Evolutionary conservation across 768 basidiomycete genomes (phyloP).

Genomic region (Floccularia luteovirens): DNA sequence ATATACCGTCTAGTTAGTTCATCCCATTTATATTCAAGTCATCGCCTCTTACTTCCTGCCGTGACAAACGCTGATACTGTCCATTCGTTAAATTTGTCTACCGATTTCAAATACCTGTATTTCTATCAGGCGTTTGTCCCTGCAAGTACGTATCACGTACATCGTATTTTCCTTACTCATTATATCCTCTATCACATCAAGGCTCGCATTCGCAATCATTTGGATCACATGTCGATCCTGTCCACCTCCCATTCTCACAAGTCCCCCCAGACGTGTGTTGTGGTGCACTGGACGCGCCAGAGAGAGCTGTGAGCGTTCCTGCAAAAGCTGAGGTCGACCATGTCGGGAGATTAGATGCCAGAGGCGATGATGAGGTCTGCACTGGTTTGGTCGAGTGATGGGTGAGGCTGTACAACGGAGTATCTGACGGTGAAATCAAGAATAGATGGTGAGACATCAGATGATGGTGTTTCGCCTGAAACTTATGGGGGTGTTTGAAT

Average conservation of each 20-base stretch:
- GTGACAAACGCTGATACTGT: slow-evolving; percentile 95
- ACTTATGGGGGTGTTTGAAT: no score
- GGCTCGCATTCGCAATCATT: slow-evolving; percentile 96
- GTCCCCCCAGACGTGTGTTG: slow-evolving; percentile 63
- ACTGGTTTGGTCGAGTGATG: slow-evolving; percentile 76
- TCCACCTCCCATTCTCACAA: slow-evolving; percentile 66
- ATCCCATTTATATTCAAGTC: not conserved
- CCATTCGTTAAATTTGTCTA: slow-evolving; percentile 99
- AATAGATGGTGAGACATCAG: slow-evolving; percentile 87
- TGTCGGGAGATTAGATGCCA: slow-evolving; percentile 77
- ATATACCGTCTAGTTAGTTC: slow-evolving; percentile 11
- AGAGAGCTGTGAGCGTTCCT: slow-evolving; percentile 80
- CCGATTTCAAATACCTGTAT: slow-evolving; percentile 84
- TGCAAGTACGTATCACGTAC: slow-evolving; percentile 33
- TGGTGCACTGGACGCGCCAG: slow-evolving; percentile 73
- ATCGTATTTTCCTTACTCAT: slow-evolving; percentile 77
- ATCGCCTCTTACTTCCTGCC: slow-evolving; percentile 71
- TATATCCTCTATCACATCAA: slow-evolving; percentile 92
- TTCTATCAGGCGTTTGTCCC: slow-evolving; percentile 9
- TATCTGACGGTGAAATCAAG: slow-evolving; percentile 79
- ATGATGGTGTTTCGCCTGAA: no score
- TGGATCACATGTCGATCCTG: slow-evolving; percentile 93
- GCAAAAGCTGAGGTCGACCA: slow-evolving; percentile 93
- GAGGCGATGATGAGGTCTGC: slow-evolving; percentile 49
- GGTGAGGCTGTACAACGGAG: slow-evolving; percentile 77